Conservation (phyloP, 2,329 filamentous ascomycete genomes). For the Grosmannia huntii region DNA sequence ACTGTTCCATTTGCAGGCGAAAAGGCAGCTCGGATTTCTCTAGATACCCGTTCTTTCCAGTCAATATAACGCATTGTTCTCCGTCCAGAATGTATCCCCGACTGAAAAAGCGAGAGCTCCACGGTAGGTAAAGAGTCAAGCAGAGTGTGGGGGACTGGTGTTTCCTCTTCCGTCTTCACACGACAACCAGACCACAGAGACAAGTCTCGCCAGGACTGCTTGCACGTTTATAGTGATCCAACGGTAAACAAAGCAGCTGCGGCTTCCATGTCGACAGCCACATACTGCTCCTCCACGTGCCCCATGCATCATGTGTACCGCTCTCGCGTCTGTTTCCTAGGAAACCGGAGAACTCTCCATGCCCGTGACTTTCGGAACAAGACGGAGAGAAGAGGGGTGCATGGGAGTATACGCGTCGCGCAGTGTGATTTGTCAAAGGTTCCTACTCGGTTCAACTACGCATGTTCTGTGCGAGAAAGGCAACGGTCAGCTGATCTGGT, state of each 20-base stretch:
- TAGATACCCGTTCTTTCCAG: too few relatives aligned
- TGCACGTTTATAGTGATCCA: slow-evolving; percentile 10
- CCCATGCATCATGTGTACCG: background rate
- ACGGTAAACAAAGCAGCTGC: slow-evolving; percentile 14
- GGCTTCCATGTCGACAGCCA: background rate
- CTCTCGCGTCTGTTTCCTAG: too few relatives aligned
- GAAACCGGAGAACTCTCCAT: background rate
- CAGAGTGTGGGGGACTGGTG: slow-evolving; percentile 32
- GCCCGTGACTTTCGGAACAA: background rate
- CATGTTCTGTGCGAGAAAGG: background rate
- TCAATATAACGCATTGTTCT: background rate
- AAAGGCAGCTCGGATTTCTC: too few relatives aligned
- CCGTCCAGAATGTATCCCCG: slow-evolving; percentile 26
- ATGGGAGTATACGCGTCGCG: too few relatives aligned
- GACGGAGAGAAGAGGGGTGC: background rate
- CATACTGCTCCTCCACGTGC: background rate
- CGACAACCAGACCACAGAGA: slow-evolving; percentile 28
- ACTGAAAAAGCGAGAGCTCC: slow-evolving; percentile 31
- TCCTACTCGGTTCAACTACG: background rate
- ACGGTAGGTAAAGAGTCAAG: slow-evolving; percentile 23
- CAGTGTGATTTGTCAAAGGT: background rate
- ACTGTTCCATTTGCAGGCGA: too few relatives aligned
- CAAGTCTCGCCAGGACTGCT: slow-evolving; percentile 6
- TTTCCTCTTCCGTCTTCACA: slow-evolving; percentile 33
- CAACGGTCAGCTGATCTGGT: background rate